Percentiles rank a stretch among this genome's conserved stretches.
Conservation (phyloP, 345 rosid species). For the Populus euphratica region DNA sequence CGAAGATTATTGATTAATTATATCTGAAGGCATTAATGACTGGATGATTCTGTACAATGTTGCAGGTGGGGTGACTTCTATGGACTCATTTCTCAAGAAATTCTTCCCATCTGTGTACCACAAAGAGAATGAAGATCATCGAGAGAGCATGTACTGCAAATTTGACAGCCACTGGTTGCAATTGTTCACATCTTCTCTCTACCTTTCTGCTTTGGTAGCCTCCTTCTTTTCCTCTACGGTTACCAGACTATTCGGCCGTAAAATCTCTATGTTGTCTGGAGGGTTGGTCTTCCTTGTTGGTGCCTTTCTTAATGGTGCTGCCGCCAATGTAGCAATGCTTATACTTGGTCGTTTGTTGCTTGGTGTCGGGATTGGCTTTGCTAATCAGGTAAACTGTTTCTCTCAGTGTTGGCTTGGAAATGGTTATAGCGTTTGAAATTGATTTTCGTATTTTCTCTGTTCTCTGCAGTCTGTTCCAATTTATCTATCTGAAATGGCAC, state of each 20-base stretch:
- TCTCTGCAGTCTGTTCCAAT: slow-evolving; percentile 34
- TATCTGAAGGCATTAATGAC: background rate
- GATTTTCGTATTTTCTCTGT: background rate
- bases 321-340: slow-evolving; percentile 37
- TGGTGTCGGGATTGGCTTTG: slow-evolving; percentile 46
- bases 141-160: slow-evolving; percentile 59
- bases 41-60: background rate
- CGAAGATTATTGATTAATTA: background rate
- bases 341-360: slow-evolving; percentile 43
- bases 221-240: slow-evolving; percentile 56
- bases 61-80: slow-evolving; percentile 72
- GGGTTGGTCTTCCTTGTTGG: slow-evolving; percentile 34
- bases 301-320: slow-evolving; percentile 41
- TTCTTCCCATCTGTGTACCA: slow-evolving; percentile 55
- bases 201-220: slow-evolving; percentile 63
- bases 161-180: slow-evolving; percentile 57
- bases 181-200: slow-evolving; percentile 76
- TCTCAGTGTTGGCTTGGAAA: background rate
- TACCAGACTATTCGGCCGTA: slow-evolving; percentile 46
- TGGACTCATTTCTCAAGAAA: slow-evolving; percentile 56
- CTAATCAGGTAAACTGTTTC: slow-evolving; percentile 27
- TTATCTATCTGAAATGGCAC: slow-evolving; percentile 51
- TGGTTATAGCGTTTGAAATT: background rate
- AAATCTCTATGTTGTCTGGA: slow-evolving; percentile 35
- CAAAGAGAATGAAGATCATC: slow-evolving; percentile 19